Conservation (phyloP, 208 protist genomes). For the Novymonas esmeraldas region DNA sequence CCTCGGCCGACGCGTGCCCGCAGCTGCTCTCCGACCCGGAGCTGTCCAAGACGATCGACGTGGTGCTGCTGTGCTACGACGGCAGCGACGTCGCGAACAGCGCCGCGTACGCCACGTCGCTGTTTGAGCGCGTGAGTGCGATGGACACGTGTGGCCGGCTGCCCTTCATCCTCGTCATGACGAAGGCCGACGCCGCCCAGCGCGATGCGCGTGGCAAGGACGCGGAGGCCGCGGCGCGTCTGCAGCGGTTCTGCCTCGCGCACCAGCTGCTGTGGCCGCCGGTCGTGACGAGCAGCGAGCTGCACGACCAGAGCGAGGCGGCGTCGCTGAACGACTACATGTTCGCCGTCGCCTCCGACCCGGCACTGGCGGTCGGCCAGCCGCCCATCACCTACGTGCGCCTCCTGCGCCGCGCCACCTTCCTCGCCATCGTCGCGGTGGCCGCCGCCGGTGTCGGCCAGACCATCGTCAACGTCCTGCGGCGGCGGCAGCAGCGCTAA, state of each 20-base stretch:
- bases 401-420: conserved; percentile 54
- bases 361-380: conserved; percentile 72
- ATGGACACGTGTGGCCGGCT: conserved; percentile 31
- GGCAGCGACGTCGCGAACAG: conserved; percentile 42
- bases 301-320: conserved; percentile 59
- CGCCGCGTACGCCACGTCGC: conserved; percentile 42
- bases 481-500: conserved; percentile 11
- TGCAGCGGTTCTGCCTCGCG: conserved; percentile 47
- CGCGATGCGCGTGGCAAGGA: conserved; percentile 1
- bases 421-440: conserved; percentile 53
- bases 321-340: conserved; percentile 79
- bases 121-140: conserved; percentile 38
- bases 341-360: conserved; percentile 63
- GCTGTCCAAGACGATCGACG: conserved; percentile 68
- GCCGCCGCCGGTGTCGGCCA: conserved; percentile 24
- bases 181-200: conserved; percentile 57
- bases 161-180: conserved; percentile 86
- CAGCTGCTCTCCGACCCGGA: conserved; percentile 53
- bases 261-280: conserved; percentile 84
- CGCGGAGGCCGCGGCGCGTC: conserved; percentile 2
- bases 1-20: conserved; percentile 35
- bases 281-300: conserved; percentile 65
- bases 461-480: conserved; percentile 23
- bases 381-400: conserved; percentile 66
- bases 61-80: conserved; percentile 84